Conservation (phyloP, 352 stramenopile genomes). For the Elongisporangium senticosum region DNA sequence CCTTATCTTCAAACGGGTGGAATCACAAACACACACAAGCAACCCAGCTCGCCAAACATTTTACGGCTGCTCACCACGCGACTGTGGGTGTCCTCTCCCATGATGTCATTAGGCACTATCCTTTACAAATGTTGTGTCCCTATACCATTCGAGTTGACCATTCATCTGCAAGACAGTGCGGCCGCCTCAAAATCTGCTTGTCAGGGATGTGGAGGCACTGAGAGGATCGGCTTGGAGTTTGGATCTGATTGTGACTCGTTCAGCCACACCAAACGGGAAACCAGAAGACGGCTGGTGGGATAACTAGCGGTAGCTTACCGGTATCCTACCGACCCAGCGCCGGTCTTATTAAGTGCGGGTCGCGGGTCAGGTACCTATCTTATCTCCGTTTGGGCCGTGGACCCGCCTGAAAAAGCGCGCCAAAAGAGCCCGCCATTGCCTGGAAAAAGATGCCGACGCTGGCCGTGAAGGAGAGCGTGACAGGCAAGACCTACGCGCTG, state of each 20-base stretch:
- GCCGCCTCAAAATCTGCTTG: background rate
- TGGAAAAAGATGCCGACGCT: slow-evolving; percentile 14
- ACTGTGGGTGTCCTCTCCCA: background rate
- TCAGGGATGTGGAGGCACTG: background rate
- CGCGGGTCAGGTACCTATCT: background rate
- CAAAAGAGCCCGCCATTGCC: background rate
- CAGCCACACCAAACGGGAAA: background rate
- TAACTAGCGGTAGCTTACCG: background rate
- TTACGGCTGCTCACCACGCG: background rate
- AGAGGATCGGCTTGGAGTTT: background rate
- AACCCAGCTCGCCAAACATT: background rate
- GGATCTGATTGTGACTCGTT: background rate
- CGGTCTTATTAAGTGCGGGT: background rate
- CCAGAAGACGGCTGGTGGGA: background rate
- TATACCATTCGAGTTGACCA: background rate
- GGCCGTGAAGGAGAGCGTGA: slow-evolving; percentile 72
- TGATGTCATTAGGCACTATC: background rate
- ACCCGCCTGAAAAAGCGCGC: background rate
- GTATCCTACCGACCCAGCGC: background rate
- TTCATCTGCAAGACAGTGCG: background rate
- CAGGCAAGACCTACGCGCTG: slow-evolving; percentile 43
- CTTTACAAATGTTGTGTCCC: background rate
- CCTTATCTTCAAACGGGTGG: background rate
- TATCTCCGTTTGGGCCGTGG: background rate
- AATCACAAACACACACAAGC: background rate